Conservation (phyloP, 129 eudicot species). For the Flaveria ramosissima region DNA sequence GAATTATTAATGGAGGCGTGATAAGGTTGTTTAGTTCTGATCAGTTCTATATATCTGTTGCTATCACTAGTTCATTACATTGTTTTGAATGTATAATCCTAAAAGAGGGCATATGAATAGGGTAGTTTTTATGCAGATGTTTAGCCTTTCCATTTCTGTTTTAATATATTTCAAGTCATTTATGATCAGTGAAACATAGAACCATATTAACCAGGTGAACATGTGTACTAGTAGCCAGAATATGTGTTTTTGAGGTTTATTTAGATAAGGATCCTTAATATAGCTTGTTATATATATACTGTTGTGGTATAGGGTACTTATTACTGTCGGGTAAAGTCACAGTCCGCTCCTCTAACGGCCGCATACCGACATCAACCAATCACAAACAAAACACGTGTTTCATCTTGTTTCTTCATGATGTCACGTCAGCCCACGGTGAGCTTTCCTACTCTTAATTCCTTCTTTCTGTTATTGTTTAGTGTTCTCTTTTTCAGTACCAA, state of each 20-base stretch:
- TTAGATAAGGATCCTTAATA: background rate
- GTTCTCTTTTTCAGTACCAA: background rate
- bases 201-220: background rate
- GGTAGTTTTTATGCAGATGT: background rate
- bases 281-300: background rate
- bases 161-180: background rate
- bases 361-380: background rate
- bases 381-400: background rate
- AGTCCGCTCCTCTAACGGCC: background rate
- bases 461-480: background rate
- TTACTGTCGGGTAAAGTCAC: background rate
- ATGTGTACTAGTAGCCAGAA: background rate
- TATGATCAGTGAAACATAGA: background rate
- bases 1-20: constrained; percentile 1
- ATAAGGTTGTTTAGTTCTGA: background rate
- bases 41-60: background rate
- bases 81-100: background rate
- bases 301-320: background rate
- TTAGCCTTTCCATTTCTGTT: background rate
- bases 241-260: background rate
- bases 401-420: background rate
- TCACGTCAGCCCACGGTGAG: background rate
- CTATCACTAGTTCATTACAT: background rate
- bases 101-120: background rate
- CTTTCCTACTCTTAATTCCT: background rate